phyloP scores from a whole-genome alignment of 345 rosid species.

The Murraya koenigii region DNA sequence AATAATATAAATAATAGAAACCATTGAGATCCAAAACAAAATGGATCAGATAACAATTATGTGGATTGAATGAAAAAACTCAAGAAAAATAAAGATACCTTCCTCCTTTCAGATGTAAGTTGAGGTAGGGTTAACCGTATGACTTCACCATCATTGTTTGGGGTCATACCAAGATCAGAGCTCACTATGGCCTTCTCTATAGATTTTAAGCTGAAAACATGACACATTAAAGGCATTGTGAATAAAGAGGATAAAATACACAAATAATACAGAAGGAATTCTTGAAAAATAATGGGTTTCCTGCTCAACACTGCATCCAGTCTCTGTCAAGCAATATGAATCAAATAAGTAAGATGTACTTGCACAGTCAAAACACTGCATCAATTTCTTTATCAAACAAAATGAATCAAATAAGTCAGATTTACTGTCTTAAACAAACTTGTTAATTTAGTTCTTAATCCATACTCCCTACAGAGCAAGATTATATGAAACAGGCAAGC shows the following conservation, averaged over 20 bases:
- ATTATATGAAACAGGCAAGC: neutral
- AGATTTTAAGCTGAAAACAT: slow-evolving; percentile 61
- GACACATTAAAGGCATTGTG: slow-evolving; percentile 4
- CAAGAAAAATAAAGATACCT: slow-evolving; percentile 48
- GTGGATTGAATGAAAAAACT: neutral
- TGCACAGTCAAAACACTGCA: no score
- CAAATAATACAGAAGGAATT: neutral
- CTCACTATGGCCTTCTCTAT: slow-evolving; percentile 92
- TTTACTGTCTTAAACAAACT: neutral
- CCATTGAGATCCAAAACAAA: neutral
- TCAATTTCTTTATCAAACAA: no score
- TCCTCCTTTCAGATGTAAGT: slow-evolving; percentile 84
- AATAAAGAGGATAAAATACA: neutral
- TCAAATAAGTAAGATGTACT: neutral
- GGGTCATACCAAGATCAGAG: slow-evolving; percentile 88
- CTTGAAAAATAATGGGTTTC: neutral
- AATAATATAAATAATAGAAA: neutral
- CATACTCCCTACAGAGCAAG: neutral
- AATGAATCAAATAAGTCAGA: neutral
- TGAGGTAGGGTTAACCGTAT: slow-evolving; percentile 85
- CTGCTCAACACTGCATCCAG: neutral
- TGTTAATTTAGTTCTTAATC: neutral
- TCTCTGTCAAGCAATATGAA: neutral
- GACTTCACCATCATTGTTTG: slow-evolving; percentile 90
- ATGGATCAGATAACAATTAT: neutral